phyloP scores from a whole-genome alignment of 140 eudicot genomes.

The Erigeron philadelphicus region DNA sequence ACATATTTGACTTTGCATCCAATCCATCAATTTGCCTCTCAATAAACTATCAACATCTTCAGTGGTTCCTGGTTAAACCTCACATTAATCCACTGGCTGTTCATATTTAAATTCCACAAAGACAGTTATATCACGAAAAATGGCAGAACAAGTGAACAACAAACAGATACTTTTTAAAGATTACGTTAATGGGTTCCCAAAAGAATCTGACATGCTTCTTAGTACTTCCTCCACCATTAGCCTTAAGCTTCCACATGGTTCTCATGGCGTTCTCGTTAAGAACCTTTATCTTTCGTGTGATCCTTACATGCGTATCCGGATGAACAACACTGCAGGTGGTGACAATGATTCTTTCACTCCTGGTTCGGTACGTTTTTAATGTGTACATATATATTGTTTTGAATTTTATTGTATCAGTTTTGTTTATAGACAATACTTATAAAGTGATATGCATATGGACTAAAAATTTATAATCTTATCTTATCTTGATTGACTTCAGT shows the following conservation, averaged over 20 bases:
- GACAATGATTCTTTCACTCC: conserved; percentile 30
- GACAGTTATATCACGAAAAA: neutral
- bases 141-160: conserved; percentile 26
- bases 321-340: conserved; percentile 24
- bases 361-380: conserved; percentile 24
- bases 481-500: no score
- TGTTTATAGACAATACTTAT: no score
- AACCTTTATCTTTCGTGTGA: conserved; percentile 51
- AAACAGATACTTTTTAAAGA: conserved; percentile 23
- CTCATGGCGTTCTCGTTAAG: conserved; percentile 34
- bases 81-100: no score
- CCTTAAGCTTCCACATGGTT: conserved; percentile 37
- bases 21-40: no score
- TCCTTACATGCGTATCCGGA: conserved; percentile 40
- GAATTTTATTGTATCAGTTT: no score
- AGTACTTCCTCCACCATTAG: neutral
- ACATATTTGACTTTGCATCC: no score
- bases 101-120: no score
- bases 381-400: no score
- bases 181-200: conserved; percentile 32
- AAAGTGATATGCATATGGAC: no score
- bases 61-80: no score
- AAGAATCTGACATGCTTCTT: conserved; percentile 29
- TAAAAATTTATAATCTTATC: no score
- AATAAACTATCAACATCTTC: no score